Base-by-base conservation (phyloP, 2,329 filamentous ascomycete genomes). In the Pseudogymnoascus destructans region DNA sequence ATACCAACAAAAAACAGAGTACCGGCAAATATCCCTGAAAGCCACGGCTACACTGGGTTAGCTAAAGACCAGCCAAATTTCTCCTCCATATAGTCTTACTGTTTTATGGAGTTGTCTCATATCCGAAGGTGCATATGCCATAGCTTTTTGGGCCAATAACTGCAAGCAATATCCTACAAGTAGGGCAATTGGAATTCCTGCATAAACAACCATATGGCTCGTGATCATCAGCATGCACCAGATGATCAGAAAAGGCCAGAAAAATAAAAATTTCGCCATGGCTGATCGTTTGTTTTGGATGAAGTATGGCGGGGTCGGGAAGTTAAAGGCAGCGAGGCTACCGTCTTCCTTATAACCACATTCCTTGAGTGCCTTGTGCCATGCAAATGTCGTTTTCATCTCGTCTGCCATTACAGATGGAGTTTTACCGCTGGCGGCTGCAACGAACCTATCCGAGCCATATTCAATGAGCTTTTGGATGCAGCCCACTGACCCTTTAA, bases 401-500 rank as follows among this genome's bases (percentile, higher is more conserved):
- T 97, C 93, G 64, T 83, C 79, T 1, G 93, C 92, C 7, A 91
- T 95, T 57, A 85, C 80, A 0, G 85, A 81, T 0, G 93, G 93
- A 6, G 90, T 93, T 77, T 98, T 97, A 62, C 92, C 92, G 52
- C 89, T 87, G 58, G 83, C 79, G 25, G 91, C 96, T 73, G 90
- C 86, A 35, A 87, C 89, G 69, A 95, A 97, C 49, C 93, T 82
- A 72, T 98, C 93, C 23, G 91, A 85, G 52, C 93, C 95, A 70
- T 96, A 96, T 74, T 98, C 93, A 64, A 98, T 80, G 46, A 98
- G 77, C 73, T 96, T 97, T 69, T 95, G 84, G 62, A 98, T 87
- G 70, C 91, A 96, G 9, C 84, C 84, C 61, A 88, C 81, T 55
- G 86, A 93, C 10, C 95, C 93, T 73, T 95, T 95, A 33, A 98